Percentiles rank a stretch among this genome's conserved stretches.
Conservation (phyloP, 2,329 filamentous ascomycete genomes). For the Nemania serpens region DNA sequence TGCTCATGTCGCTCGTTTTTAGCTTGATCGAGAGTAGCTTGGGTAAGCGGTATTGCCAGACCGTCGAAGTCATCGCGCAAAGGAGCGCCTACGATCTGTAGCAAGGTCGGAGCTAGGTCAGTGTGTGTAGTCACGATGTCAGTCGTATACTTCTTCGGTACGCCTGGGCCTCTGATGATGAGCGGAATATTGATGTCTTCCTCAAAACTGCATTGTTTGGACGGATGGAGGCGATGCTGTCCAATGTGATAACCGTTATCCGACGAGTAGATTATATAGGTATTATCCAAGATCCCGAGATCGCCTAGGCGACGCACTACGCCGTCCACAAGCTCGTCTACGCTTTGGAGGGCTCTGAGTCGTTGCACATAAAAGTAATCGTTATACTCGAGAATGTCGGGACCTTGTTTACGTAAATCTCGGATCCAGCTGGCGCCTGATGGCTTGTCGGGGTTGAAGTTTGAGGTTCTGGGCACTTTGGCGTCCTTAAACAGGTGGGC, state of each 20-base stretch:
- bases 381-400: conserved; percentile 50
- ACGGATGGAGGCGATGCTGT: conserved; percentile 61
- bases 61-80: conserved; percentile 61
- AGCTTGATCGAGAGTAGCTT: conserved; percentile 24
- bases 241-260: conserved; percentile 67
- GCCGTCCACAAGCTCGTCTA: conserved; percentile 59
- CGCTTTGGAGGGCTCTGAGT: conserved; percentile 56
- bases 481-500: conserved; percentile 62
- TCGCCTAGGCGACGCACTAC: conserved; percentile 50
- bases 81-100: conserved; percentile 50
- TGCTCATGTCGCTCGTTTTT: conserved; percentile 48
- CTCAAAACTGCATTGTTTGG: conserved; percentile 62
- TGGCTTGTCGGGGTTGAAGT: conserved; percentile 66
- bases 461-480: conserved; percentile 63
- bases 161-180: conserved; percentile 59
- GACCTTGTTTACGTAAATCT: conserved; percentile 45
- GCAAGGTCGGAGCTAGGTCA: conserved; percentile 65
- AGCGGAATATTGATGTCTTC: conserved; percentile 65
- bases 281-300: conserved; percentile 50
- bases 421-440: conserved; percentile 52
- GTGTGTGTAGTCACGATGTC: conserved; percentile 63
- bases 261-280: conserved; percentile 62
- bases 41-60: conserved; percentile 49
- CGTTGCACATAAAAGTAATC: conserved; percentile 58
- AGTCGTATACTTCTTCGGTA: conserved; percentile 47